phyloP scores from a whole-genome alignment of 306 rosid species.

The Macrotyloma uniflorum region DNA sequence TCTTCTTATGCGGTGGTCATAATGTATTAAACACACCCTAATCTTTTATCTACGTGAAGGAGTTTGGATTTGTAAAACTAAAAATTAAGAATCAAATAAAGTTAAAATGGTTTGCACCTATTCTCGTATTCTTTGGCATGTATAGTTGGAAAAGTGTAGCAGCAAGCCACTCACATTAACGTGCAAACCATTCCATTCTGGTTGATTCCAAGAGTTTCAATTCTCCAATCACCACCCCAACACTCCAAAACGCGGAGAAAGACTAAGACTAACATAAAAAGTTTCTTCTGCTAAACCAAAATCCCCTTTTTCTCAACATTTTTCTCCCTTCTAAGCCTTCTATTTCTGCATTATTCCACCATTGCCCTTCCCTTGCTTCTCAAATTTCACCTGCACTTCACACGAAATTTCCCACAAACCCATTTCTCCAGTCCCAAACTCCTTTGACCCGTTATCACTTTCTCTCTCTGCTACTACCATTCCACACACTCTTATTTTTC shows the following conservation, averaged over 20 bases:
- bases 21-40: too few relatives aligned
- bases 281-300: neutral
- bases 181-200: neutral
- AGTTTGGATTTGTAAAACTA: too few relatives aligned
- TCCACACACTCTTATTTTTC: constrained; percentile 6
- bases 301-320: neutral
- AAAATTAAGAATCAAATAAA: too few relatives aligned
- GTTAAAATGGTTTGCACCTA: too few relatives aligned
- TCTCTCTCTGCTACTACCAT: constrained; percentile 24
- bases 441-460: constrained; percentile 42
- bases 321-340: neutral
- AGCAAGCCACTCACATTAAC: too few relatives aligned
- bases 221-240: neutral
- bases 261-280: too few relatives aligned
- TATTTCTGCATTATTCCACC: neutral
- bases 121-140: too few relatives aligned
- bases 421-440: constrained; percentile 37
- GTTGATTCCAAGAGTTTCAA: too few relatives aligned
- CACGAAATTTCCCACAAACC: constrained; percentile 38
- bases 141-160: too few relatives aligned
- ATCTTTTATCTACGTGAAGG: too few relatives aligned
- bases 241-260: too few relatives aligned
- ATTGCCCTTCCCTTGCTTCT: constrained; percentile 1
- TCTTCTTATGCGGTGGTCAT: too few relatives aligned
- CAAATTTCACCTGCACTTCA: neutral